Percentiles rank a stretch among this genome's conserved stretches.
These are phyloP conservation scores for Phoma sp. DNA, from an alignment of 2,329 filamentous ascomycete genomes.

Conservation along the genomic window DNA sequence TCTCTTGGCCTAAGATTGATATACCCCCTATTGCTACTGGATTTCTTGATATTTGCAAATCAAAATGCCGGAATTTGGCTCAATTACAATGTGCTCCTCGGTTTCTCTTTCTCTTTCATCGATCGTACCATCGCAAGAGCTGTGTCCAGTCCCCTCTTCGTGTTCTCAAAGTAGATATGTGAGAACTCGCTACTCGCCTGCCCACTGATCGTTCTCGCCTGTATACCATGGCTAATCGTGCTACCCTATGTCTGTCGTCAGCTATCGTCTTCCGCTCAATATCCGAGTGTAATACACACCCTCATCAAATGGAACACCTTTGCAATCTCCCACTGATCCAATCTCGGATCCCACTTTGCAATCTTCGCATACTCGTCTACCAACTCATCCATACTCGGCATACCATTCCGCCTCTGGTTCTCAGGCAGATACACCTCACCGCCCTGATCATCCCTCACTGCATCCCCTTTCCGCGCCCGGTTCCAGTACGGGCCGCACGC, in stretches of 20 bases:
- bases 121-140: conserved; percentile 34
- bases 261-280: background rate
- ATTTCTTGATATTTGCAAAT: background rate
- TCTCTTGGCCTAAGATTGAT: conserved; percentile 14
- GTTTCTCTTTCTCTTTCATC: conserved; percentile 33
- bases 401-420: conserved; percentile 62
- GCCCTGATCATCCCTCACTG: conserved; percentile 47
- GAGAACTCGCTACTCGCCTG: conserved; percentile 47
- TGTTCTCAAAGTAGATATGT: conserved; percentile 44
- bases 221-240: conserved; percentile 45
- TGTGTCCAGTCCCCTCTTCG: conserved; percentile 38
- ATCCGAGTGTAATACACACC: conserved; percentile 19
- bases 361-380: conserved; percentile 69
- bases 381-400: conserved; percentile 65
- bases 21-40: conserved; percentile 5
- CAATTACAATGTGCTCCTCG: conserved; percentile 31
- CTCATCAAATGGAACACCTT: conserved; percentile 46
- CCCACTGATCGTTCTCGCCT: conserved; percentile 44
- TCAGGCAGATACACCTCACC: conserved; percentile 37
- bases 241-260: conserved; percentile 30
- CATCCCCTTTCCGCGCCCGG: conserved; percentile 29
- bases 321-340: conserved; percentile 42
- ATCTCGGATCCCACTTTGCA: conserved; percentile 72
- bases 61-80: background rate
- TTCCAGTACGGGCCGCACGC: conserved; percentile 61